These are phyloP conservation scores for Tolypocladium sp. DNA, from an alignment of 2,329 filamentous ascomycete genomes.

Conservation along the genomic window DNA sequence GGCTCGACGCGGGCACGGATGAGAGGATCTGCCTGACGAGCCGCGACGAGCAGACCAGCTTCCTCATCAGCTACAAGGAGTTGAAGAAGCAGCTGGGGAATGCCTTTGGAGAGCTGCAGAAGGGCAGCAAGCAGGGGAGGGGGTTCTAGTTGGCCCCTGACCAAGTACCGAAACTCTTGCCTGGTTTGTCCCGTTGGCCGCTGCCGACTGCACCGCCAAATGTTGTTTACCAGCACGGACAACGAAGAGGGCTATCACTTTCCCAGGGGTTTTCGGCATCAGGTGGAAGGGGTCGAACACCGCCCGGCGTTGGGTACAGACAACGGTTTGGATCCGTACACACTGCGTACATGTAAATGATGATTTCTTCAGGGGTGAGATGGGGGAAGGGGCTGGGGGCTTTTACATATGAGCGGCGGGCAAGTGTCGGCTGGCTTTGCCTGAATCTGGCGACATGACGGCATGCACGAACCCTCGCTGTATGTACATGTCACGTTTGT, in stretches of 20 bases:
- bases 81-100: constrained; percentile 57
- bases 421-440: background rate
- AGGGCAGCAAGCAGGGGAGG: constrained; percentile 28
- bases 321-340: background rate
- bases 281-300: background rate
- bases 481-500: background rate
- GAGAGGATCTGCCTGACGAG: constrained; percentile 81
- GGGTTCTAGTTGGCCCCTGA: constrained; percentile 21
- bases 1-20: constrained; percentile 80
- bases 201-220: too few relatives aligned
- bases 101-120: constrained; percentile 50
- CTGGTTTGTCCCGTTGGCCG: too few relatives aligned
- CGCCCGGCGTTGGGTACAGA: background rate
- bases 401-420: background rate
- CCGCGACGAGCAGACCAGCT: constrained; percentile 80
- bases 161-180: background rate
- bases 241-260: background rate
- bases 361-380: background rate
- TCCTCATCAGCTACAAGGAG: constrained; percentile 86
- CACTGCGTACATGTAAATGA: background rate
- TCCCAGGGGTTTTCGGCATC: background rate
- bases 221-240: background rate
- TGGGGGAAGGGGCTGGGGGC: background rate
- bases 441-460: background rate
- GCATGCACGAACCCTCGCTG: background rate